phyloP scores from a whole-genome alignment of 2,329 filamentous ascomycete species.

The Capronia epimyces region DNA sequence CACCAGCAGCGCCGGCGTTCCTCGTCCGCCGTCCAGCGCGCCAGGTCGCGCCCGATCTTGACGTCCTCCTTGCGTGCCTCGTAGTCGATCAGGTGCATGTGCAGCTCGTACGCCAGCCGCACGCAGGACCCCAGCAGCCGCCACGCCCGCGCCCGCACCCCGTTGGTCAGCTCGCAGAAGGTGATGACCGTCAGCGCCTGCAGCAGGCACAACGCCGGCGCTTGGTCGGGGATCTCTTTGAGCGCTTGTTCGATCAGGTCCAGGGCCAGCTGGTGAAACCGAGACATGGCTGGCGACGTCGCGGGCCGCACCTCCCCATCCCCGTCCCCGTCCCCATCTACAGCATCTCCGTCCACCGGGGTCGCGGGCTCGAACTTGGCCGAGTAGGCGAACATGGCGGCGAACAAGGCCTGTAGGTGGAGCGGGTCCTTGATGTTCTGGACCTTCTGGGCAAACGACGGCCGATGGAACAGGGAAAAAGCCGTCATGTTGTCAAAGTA shows the following conservation, averaged over 20 bases:
- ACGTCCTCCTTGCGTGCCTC: not conserved
- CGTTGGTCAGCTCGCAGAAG: conserved; percentile 35
- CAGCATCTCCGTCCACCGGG: too few species aligned
- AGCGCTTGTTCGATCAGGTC: conserved; percentile 31
- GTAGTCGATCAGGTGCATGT: conserved; percentile 34
- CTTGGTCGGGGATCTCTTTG: conserved; percentile 32
- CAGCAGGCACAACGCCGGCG: conserved; percentile 35
- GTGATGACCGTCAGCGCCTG: conserved; percentile 36
- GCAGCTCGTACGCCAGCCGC: conserved; percentile 35
- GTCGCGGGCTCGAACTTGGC: conserved; percentile 19
- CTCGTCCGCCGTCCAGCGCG: conserved; percentile 32
- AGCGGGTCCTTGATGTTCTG: conserved; percentile 18
- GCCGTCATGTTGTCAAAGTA: conserved; percentile 30
- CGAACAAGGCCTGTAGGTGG: conserved; percentile 30
- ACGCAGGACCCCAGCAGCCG: conserved; percentile 32
- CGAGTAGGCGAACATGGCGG: conserved; percentile 33
- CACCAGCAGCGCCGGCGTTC: conserved; percentile 40
- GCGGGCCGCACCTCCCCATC: too few species aligned
- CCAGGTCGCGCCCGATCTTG: conserved; percentile 2
- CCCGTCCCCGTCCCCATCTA: too few species aligned
- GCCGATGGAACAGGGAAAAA: conserved; percentile 33
- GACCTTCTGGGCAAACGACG: conserved; percentile 31
- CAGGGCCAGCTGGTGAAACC: too few species aligned
- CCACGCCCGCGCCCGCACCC: conserved; percentile 38
- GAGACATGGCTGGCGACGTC: too few species aligned